Evolutionary conservation across 2,329 filamentous ascomycete genomes (phyloP).

Genomic region (Penicillium olsonii): DNA sequence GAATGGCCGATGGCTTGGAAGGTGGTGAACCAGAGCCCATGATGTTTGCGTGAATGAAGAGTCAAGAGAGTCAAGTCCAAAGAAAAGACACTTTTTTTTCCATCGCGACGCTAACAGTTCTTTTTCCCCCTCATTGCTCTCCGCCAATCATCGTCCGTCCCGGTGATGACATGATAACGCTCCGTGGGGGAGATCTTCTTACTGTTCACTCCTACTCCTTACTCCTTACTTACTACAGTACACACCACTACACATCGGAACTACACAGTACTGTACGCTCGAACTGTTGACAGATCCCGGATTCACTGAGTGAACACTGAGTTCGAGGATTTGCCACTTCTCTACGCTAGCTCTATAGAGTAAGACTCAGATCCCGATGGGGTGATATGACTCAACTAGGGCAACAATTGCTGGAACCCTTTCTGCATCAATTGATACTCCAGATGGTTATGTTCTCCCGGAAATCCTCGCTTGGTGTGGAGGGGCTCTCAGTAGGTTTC

Average conservation of each 20-base stretch:
- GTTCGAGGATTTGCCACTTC: background rate
- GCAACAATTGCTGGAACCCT: background rate
- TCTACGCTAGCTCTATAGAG: background rate
- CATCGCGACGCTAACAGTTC: slow-evolving; percentile 7
- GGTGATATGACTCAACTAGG: background rate
- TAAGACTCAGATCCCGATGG: background rate
- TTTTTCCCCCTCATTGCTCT: slow-evolving; percentile 10
- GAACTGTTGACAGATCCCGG: no score
- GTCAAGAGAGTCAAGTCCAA: no score
- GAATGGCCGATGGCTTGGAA: slow-evolving; percentile 55
- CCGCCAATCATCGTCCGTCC: slow-evolving; percentile 1
- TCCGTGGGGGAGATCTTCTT: slow-evolving; percentile 6
- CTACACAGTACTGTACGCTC: no score
- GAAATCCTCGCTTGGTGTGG: background rate
- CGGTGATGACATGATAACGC: slow-evolving; percentile 7
- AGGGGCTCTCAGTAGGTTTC: no score
- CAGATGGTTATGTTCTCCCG: no score
- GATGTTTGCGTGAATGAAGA: slow-evolving; percentile 9
- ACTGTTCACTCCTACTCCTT: no score
- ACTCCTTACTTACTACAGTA: no score
- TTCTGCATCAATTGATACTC: no score
- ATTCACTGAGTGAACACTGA: no score
- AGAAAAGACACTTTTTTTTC: slow-evolving; percentile 11
- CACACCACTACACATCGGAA: no score
- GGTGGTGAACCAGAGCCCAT: slow-evolving; percentile 51